Conservation (phyloP, 1,284 basidiomycete species). For the Flammula alnicola region DNA sequence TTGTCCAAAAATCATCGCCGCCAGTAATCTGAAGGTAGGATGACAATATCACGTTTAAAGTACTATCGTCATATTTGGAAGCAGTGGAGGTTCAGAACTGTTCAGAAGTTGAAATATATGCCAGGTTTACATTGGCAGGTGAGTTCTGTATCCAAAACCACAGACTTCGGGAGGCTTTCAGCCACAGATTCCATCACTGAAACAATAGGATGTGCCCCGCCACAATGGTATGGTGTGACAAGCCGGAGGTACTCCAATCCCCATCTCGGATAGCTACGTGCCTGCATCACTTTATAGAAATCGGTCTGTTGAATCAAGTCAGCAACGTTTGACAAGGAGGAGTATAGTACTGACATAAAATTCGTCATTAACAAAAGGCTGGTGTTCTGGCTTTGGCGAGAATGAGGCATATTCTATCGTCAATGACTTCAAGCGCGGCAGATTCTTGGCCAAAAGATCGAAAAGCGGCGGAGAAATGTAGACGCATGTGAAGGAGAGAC, state of each 20-base stretch:
- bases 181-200: conserved; percentile 14
- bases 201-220: conserved; percentile 11
- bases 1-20: no score
- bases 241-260: conserved; percentile 14
- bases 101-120: no score
- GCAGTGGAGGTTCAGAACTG: no score
- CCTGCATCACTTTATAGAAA: conserved; percentile 15
- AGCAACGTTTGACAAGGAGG: neutral
- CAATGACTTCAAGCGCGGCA: conserved; percentile 9
- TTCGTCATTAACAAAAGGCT: neutral
- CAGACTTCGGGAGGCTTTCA: conserved; percentile 5
- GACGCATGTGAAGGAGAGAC: neutral
- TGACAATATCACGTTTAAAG: no score
- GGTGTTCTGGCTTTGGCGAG: neutral
- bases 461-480: conserved; percentile 4
- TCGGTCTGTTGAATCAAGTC: neutral
- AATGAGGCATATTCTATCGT: conserved; percentile 2
- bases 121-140: conserved; percentile 13
- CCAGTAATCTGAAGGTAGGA: no score
- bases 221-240: conserved; percentile 7
- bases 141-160: conserved; percentile 12
- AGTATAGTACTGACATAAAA: neutral
- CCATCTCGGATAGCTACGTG: conserved; percentile 13
- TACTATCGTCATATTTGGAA: no score
- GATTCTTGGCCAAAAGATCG: conserved; percentile 5